phyloP scores from a whole-genome alignment of 2,329 filamentous ascomycete species.

The Fusarium acutatum region DNA sequence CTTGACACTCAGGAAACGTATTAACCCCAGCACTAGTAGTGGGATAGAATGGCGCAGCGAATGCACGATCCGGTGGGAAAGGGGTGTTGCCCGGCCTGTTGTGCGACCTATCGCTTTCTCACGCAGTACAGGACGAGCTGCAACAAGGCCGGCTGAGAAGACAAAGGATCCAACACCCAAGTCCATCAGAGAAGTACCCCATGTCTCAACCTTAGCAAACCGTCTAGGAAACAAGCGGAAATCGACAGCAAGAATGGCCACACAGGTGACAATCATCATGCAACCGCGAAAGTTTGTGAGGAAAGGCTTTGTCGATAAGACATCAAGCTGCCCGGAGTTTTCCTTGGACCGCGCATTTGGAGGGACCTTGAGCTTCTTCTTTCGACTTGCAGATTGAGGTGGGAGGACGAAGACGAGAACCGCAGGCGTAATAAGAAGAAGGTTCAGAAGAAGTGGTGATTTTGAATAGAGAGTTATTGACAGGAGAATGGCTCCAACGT shows the following conservation, averaged over 20 bases:
- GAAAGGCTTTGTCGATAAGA: conserved; percentile 86
- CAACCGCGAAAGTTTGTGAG: conserved; percentile 89
- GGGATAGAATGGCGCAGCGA: conserved; percentile 85
- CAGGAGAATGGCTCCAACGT: conserved; percentile 82
- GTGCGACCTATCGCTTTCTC: conserved; percentile 63
- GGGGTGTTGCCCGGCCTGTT: conserved; percentile 57
- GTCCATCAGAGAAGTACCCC: conserved; percentile 99
- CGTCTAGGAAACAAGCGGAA: conserved; percentile 92
- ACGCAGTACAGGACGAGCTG: conserved; percentile 81
- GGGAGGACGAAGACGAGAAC: conserved; percentile 67
- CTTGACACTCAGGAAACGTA: conserved; percentile 89
- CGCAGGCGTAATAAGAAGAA: conserved; percentile 78
- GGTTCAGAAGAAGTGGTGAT: conserved; percentile 75
- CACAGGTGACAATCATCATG: conserved; percentile 90
- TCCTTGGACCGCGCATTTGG: conserved; percentile 52
- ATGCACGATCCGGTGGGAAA: conserved; percentile 66
- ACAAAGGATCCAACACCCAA: conserved; percentile 97
- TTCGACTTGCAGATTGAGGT: conserved; percentile 45
- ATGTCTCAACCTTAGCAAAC: conserved; percentile 98
- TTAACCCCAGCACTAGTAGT: conserved; percentile 78
- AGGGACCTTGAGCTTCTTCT: conserved; percentile 59
- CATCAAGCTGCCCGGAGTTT: conserved; percentile 41
- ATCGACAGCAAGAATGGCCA: conserved; percentile 96
- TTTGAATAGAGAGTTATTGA: conserved; percentile 86
- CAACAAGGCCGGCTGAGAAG: conserved; percentile 92